Evolutionary conservation across 371 early-diverging fungal genomes (phyloP).

Genomic region (Actinomucor elegans): DNA sequence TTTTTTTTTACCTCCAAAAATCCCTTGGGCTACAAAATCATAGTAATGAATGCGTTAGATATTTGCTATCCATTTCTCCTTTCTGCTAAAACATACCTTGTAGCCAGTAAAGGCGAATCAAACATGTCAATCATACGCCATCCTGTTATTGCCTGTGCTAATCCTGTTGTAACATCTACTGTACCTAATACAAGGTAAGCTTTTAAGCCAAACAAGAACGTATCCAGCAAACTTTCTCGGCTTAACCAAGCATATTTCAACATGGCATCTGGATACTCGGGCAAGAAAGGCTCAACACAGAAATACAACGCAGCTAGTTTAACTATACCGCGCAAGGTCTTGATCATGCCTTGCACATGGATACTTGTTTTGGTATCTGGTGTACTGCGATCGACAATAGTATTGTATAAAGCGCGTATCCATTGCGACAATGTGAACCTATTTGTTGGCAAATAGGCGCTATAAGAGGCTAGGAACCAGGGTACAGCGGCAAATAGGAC

Average conservation of each 20-base stretch:
- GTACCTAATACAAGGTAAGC: conserved; percentile 16
- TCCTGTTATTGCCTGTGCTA: conserved; percentile 14
- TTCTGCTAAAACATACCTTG: conserved; percentile 17
- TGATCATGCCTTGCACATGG: conserved; percentile 10
- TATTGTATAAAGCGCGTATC: conserved; percentile 15
- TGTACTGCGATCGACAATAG: conserved; percentile 13
- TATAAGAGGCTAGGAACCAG: conserved; percentile 33
- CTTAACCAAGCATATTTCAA: conserved; percentile 15
- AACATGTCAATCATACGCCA: conserved; percentile 24
- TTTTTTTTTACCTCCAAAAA: conserved; percentile 52
- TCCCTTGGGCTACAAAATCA: conserved; percentile 31
- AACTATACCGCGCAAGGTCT: conserved; percentile 15
- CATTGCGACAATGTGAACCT: conserved; percentile 10
- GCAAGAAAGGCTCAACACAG: conserved; percentile 20
- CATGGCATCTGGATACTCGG: conserved; percentile 15
- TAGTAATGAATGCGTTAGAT: too few relatives aligned
- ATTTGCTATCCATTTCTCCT: too few relatives aligned
- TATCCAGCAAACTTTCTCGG: conserved; percentile 6
- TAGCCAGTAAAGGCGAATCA: conserved; percentile 19
- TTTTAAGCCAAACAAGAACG: conserved; percentile 20
- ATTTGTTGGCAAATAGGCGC: conserved; percentile 23
- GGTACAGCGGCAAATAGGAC: conserved; percentile 32
- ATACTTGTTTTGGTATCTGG: neutral
- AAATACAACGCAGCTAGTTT: conserved; percentile 15
- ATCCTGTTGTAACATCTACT: conserved; percentile 14